Evolutionary conservation across 2,329 filamentous ascomycete species (phyloP), one percentile per base, ranked within the genome.

Genomic region (Elsinoe arachidis): DNA sequence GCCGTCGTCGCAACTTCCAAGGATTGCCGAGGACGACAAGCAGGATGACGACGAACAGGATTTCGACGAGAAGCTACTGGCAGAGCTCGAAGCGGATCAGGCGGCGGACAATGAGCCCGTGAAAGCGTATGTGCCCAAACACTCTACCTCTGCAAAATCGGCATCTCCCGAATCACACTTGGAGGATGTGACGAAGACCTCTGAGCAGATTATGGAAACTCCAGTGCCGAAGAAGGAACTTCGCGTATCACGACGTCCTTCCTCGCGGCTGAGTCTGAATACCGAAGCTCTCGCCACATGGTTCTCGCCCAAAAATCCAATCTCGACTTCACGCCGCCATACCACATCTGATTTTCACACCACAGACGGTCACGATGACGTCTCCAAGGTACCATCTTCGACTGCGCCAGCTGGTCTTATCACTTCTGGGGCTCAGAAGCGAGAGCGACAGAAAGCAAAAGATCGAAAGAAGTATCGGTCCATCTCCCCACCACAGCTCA

Each of bases 271-370:
- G n/a, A 65, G 64, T 33, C 59, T 70, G 15, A 64, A 68, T 0
- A 68, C 69, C 2, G 66, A 67, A 38, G 67, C 65, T n/a, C 67
- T 72, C 23, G 67, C 67, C 1, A 61, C 65, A 6, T 72, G 69
- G 69, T 72, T 71, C 61, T 66, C 66, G 1, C 67, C 68, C 1
- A 63, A 65, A 14, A 59, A 64, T 2, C 65, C 64, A 21, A 60
- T 33, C 30, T 41, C 44, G 41, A 19, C 56, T 53, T n/a, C 52
- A 57, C 37, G 35, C 33, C 47, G 37, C 41, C 47, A 49, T 12
- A 56, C 54, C 9, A 56, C 30, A 1, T 19, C 23, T 33, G 33
- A 23, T 19, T 9, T 47, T 17, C 49, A 14, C 17, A 46, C 41
- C 41, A 30, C 19, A 3, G 21, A 30, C 11, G 7, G 19, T n/a